Percentiles rank a stretch among this genome's conserved stretches.
Conservation (phyloP, 2,329 filamentous ascomycete genomes). For the Grosmannia huntii region DNA sequence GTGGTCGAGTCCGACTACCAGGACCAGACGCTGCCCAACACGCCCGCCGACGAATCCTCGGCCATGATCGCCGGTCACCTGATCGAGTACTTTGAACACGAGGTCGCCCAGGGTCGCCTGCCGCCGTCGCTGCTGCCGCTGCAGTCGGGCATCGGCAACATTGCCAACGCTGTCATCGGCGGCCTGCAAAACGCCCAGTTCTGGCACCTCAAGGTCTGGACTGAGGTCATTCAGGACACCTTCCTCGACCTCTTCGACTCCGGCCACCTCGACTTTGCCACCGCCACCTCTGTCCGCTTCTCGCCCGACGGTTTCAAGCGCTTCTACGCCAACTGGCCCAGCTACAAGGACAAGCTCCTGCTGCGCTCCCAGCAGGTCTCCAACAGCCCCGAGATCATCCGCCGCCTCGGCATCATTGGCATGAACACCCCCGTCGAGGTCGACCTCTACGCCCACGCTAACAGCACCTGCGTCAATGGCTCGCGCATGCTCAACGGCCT, state of each 20-base stretch:
- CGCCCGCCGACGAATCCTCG: constrained; percentile 61
- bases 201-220: constrained; percentile 83
- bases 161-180: constrained; percentile 82
- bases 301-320: constrained; percentile 82
- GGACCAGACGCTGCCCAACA: constrained; percentile 61
- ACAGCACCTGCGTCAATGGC: constrained; percentile 82
- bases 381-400: constrained; percentile 84
- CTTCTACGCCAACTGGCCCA: constrained; percentile 78
- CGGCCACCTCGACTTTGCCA: constrained; percentile 78
- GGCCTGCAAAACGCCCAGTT: constrained; percentile 73
- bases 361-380: constrained; percentile 80
- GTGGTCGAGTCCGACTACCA: constrained; percentile 77
- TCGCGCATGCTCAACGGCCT: constrained; percentile 79
- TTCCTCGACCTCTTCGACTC: constrained; percentile 89
- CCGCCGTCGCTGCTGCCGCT: constrained; percentile 48
- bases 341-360: constrained; percentile 69
- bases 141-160: constrained; percentile 81
- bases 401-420: constrained; percentile 73
- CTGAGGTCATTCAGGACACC: constrained; percentile 82
- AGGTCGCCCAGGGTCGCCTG: constrained; percentile 65
- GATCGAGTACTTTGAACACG: constrained; percentile 75
- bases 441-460: constrained; percentile 89
- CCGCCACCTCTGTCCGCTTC: constrained; percentile 81
- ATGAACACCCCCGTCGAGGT: constrained; percentile 95
- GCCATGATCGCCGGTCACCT: constrained; percentile 63